Percentiles rank a stretch among this genome's conserved stretches.
phyloP scores from a whole-genome alignment of 352 stramenopile genomes.

The Pythium folliculosum region DNA sequence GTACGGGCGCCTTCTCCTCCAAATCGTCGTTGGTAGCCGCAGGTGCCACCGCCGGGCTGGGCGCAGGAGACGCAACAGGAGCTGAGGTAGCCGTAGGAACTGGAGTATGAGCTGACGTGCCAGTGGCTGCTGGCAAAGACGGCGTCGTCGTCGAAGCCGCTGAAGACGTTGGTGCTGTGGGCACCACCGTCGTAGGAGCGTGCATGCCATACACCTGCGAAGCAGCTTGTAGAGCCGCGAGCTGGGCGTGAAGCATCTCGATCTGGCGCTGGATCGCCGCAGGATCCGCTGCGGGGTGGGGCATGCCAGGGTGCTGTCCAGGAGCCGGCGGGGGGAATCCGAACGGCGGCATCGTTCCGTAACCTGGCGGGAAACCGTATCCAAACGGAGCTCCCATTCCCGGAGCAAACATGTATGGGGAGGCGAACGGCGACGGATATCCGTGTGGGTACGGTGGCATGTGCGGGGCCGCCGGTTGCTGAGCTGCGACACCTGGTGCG shows the following conservation, averaged over 20 bases:
- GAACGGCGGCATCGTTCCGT: constrained; percentile 55
- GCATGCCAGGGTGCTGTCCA: constrained; percentile 1
- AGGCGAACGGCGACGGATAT: constrained; percentile 52
- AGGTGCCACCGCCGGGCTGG: neutral
- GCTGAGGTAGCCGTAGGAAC: neutral
- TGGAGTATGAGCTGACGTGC: no score
- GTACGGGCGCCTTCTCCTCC: constrained; percentile 30
- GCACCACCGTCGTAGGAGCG: neutral
- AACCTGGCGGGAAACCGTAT: constrained; percentile 54
- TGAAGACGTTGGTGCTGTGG: neutral
- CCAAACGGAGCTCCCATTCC: constrained; percentile 48
- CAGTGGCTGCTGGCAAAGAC: no score
- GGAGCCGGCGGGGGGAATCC: constrained; percentile 27
- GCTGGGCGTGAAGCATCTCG: constrained; percentile 31
- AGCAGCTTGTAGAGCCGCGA: constrained; percentile 30
- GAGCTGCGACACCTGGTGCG: constrained; percentile 5
- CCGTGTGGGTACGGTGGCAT: constrained; percentile 37
- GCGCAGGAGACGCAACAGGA: neutral
- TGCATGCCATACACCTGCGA: constrained; percentile 27
- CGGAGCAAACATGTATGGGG: constrained; percentile 60
- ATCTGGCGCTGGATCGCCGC: constrained; percentile 32
- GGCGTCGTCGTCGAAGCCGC: neutral
- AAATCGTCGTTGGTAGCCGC: constrained; percentile 17
- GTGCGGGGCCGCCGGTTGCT: constrained; percentile 2
- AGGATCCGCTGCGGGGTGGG: constrained; percentile 22